phyloP scores from a whole-genome alignment of 2,329 filamentous ascomycete genomes.

The Zalaria obscura region DNA sequence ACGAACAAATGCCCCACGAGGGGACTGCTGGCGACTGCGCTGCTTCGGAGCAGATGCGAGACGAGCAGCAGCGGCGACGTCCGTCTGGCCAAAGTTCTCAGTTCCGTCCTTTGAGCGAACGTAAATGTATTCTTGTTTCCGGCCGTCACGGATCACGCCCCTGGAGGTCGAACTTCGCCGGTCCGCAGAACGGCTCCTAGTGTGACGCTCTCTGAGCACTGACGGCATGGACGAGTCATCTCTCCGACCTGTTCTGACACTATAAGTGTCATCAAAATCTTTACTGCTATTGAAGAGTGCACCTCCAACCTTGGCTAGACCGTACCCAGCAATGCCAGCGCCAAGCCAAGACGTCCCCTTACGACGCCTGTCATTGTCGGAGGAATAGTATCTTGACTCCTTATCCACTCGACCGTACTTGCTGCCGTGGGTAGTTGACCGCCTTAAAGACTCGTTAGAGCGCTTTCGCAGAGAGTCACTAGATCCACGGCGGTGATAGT shows the following conservation, averaged over 20 bases:
- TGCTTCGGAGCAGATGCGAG: background rate
- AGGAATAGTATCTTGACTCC: slow-evolving; percentile 41
- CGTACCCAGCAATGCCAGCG: slow-evolving; percentile 40
- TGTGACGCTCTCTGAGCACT: slow-evolving; percentile 11
- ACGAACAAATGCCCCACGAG: slow-evolving; percentile 12
- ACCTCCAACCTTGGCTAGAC: slow-evolving; percentile 37
- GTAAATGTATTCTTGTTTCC: slow-evolving; percentile 10
- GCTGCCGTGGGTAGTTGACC: slow-evolving; percentile 8
- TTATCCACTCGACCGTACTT: slow-evolving; percentile 39
- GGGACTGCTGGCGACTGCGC: slow-evolving; percentile 3
- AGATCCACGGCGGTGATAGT: slow-evolving; percentile 34
- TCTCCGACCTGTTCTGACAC: slow-evolving; percentile 38
- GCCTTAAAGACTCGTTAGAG: slow-evolving; percentile 16
- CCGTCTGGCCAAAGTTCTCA: background rate
- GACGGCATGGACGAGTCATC: slow-evolving; percentile 12
- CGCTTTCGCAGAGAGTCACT: slow-evolving; percentile 24
- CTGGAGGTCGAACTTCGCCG: slow-evolving; percentile 13
- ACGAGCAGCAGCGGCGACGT: too few species aligned
- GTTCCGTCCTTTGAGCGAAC: slow-evolving; percentile 17
- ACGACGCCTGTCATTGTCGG: slow-evolving; percentile 34
- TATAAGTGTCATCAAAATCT: slow-evolving; percentile 47
- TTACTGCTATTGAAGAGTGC: slow-evolving; percentile 36
- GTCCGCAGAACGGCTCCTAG: background rate
- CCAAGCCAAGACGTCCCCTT: slow-evolving; percentile 30
- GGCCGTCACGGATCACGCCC: slow-evolving; percentile 9